A percentile compares a stretch with the other conserved stretches of the same genome.
These are phyloP conservation scores for Aspergillus sp. DNA, from an alignment of 2,329 filamentous ascomycete species.

Conservation along the genomic window DNA sequence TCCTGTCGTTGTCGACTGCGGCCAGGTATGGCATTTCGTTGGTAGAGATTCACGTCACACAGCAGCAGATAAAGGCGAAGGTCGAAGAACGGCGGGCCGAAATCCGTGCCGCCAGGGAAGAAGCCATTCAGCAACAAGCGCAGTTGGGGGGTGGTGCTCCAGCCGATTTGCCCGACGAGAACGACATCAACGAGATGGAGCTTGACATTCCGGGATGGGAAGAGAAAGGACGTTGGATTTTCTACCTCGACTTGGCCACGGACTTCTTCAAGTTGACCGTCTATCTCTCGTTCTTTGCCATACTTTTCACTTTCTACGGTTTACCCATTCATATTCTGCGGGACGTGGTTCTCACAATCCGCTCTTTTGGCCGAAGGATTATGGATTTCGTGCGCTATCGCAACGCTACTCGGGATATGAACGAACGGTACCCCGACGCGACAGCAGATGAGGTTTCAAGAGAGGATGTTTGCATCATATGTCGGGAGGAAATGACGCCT, in stretches of 20 bases:
- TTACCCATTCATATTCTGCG: slow-evolving; percentile 94
- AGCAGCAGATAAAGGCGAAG: slow-evolving; percentile 62
- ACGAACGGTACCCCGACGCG: slow-evolving; percentile 78
- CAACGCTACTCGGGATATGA: slow-evolving; percentile 89
- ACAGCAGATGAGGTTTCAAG: slow-evolving; percentile 73
- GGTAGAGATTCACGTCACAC: slow-evolving; percentile 65
- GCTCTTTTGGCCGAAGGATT: slow-evolving; percentile 86
- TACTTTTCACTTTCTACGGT: slow-evolving; percentile 88
- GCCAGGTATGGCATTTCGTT: slow-evolving; percentile 71
- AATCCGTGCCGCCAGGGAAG: slow-evolving; percentile 48
- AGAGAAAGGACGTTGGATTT: slow-evolving; percentile 84
- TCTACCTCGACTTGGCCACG: slow-evolving; percentile 76
- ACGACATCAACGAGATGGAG: slow-evolving; percentile 85
- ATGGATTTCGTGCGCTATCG: slow-evolving; percentile 81
- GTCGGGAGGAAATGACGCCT: slow-evolving; percentile 85
- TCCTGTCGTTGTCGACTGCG: slow-evolving; percentile 71
- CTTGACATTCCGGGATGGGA: slow-evolving; percentile 96
- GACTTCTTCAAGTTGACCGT: slow-evolving; percentile 87
- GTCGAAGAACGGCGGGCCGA: slow-evolving; percentile 61
- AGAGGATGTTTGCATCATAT: slow-evolving; percentile 96
- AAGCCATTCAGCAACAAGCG: slow-evolving; percentile 35
- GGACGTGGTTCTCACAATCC: slow-evolving; percentile 86
- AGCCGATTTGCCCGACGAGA: slow-evolving; percentile 51
- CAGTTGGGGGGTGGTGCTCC: slow-evolving; percentile 30
- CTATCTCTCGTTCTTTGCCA: slow-evolving; percentile 85